Conservation (phyloP, 2,329 filamentous ascomycete species). For the Colletotrichum karsti region DNA sequence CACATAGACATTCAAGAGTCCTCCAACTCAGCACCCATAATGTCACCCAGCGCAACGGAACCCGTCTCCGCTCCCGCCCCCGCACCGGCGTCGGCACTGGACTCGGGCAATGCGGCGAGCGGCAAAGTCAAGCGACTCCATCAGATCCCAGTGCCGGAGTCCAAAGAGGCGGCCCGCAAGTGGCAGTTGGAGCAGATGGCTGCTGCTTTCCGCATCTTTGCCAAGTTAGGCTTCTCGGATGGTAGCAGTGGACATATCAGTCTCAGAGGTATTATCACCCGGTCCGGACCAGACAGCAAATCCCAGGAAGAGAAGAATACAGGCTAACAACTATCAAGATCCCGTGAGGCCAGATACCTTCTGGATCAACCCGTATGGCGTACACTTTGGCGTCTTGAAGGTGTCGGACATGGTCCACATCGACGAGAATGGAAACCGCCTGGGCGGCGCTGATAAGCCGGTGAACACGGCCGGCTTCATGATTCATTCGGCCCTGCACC, state of each 20-base stretch:
- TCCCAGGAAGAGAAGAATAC: neutral
- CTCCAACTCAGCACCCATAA: neutral
- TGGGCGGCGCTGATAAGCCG: slow-evolving; percentile 65
- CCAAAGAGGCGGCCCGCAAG: slow-evolving; percentile 36
- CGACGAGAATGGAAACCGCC: slow-evolving; percentile 64
- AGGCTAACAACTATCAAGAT: slow-evolving; percentile 29
- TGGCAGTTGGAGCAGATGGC: slow-evolving; percentile 53
- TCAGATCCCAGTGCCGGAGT: slow-evolving; percentile 20
- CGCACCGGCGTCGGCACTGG: slow-evolving; percentile 20
- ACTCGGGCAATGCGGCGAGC: neutral
- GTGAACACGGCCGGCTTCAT: slow-evolving; percentile 75
- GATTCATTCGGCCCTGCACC: slow-evolving; percentile 73
- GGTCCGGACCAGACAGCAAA: too few relatives aligned
- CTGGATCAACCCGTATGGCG: slow-evolving; percentile 66
- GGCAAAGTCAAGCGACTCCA: slow-evolving; percentile 26
- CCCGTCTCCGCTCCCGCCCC: neutral
- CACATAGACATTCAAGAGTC: neutral
- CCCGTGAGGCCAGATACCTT: slow-evolving; percentile 43
- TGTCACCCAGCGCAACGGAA: slow-evolving; percentile 15
- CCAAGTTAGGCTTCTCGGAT: slow-evolving; percentile 53
- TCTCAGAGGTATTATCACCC: slow-evolving; percentile 33
- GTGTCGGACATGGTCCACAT: slow-evolving; percentile 74
- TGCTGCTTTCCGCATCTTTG: slow-evolving; percentile 56
- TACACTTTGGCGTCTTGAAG: slow-evolving; percentile 71
- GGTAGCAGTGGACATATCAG: slow-evolving; percentile 57